These are phyloP conservation scores for Cyclotella sp. DNA, from an alignment of 108 stramenopile genomes.

Conservation along the genomic window DNA sequence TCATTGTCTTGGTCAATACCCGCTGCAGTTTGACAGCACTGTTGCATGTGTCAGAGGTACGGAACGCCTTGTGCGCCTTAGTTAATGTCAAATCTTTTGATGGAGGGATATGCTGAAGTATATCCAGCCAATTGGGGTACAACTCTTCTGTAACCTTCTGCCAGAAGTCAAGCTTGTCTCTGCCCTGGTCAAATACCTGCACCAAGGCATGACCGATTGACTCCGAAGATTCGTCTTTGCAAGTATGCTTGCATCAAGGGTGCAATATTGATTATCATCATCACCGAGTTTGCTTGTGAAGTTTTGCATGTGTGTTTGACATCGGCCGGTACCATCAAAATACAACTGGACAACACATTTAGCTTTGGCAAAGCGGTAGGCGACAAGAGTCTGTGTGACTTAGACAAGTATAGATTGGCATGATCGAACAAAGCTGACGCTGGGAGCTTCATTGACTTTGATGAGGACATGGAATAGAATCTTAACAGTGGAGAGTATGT, in stretches of 20 bases:
- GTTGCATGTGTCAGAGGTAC: neutral
- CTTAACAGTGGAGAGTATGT: neutral
- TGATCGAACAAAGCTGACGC: neutral
- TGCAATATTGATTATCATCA: neutral
- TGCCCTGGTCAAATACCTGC: neutral
- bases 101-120: neutral
- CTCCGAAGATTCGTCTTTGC: neutral
- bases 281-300: neutral
- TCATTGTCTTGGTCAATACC: neutral
- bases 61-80: neutral
- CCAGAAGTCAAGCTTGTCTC: conserved; percentile 1
- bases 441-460: neutral
- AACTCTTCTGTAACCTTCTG: neutral
- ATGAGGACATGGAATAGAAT: neutral
- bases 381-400: neutral
- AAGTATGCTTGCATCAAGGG: neutral
- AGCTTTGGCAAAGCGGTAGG: neutral
- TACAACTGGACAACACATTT: neutral
- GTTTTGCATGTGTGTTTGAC: conserved; percentile 4
- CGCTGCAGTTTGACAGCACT: neutral
- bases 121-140: neutral
- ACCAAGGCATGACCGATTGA: neutral
- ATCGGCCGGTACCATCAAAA: neutral
- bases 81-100: neutral
- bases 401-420: neutral